Evolutionary conservation across 345 rosid genomes (phyloP).

Genomic region (Citropsis articulata): DNA sequence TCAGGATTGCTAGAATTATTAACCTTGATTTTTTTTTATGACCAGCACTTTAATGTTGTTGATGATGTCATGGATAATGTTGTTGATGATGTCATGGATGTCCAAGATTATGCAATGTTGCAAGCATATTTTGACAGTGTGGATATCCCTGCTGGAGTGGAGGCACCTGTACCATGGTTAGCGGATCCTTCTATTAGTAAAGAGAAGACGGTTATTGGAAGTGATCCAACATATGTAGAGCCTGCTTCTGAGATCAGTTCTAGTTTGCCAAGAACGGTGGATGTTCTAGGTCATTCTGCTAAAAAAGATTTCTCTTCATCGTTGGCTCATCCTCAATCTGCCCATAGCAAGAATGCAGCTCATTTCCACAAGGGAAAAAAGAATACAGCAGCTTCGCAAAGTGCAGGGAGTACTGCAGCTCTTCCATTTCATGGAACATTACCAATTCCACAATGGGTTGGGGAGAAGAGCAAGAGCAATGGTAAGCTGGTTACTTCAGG

Average conservation of each 20-base stretch:
- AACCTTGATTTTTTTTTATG: conserved; percentile 35
- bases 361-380: background rate
- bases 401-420: conserved; percentile 11
- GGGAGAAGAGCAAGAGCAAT: conserved; percentile 15
- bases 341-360: conserved; percentile 19
- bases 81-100: conserved; percentile 30
- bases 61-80: conserved; percentile 31
- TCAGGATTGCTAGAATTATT: conserved; percentile 31
- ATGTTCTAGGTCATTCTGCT: conserved; percentile 22
- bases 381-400: conserved; percentile 23
- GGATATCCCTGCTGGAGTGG: conserved; percentile 78
- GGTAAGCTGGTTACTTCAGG: conserved; percentile 22
- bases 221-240: conserved; percentile 13
- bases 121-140: conserved; percentile 69
- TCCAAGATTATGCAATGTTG: conserved; percentile 46
- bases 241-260: conserved; percentile 20
- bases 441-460: background rate
- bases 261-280: conserved; percentile 11
- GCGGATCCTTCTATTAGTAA: conserved; percentile 28
- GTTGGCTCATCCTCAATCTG: conserved; percentile 9
- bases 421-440: conserved; percentile 19
- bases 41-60: conserved; percentile 23
- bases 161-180: conserved; percentile 68
- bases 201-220: conserved; percentile 22
- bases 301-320: conserved; percentile 25